Evolutionary conservation across 2,329 filamentous ascomycete species (phyloP), one percentile per base, ranked within the genome.

Genomic region (Colletotrichum somersetense): DNA sequence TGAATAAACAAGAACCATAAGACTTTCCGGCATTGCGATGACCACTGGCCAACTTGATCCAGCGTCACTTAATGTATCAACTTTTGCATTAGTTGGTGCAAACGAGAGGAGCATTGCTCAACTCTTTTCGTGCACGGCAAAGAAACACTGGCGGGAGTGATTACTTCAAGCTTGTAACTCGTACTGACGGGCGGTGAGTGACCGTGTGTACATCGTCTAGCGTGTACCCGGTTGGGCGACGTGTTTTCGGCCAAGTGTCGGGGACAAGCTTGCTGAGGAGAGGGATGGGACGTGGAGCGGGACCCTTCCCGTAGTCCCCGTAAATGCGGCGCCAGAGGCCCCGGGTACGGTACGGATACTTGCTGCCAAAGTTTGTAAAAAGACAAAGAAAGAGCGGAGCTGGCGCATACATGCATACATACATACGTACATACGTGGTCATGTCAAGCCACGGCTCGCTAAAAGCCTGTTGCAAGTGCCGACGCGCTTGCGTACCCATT

Each of bases 91-190:
- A 59, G 11, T 18, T 23, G 26, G 58, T 40, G 58, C 12, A 64
- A 68, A 61, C 64, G 55, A 65, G 61, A 38, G 52, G 3, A 40
- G 23, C 33, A 61, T 56, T 59, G 16, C 44, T 64, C 59, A 33
- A 35, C 38, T 69, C 68, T 18, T 35, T 46, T 50, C 38, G 16
- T 62, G 20, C 16, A 33, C 33, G 23, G 48, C 38, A 65, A 14
- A 38, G 23, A 68, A 53, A 58, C n/a, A 52, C 38, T 38, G 53
- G 62, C n/a, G 66, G 48, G 48, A 38, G 20, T 26, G 6, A 12
- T 55, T 65, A 57, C 61, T 56, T 61, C 56, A 65, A 64, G 69
- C 69, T 69, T 64, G 64, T 69, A 55, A 38, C 55, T 44, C 55
- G 20, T 23, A 50, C 8, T 48, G 12, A 33, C 16, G 58, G 66